Base-by-base conservation (phyloP, 106 monocot species). In the Iris macrosiphon region DNA sequence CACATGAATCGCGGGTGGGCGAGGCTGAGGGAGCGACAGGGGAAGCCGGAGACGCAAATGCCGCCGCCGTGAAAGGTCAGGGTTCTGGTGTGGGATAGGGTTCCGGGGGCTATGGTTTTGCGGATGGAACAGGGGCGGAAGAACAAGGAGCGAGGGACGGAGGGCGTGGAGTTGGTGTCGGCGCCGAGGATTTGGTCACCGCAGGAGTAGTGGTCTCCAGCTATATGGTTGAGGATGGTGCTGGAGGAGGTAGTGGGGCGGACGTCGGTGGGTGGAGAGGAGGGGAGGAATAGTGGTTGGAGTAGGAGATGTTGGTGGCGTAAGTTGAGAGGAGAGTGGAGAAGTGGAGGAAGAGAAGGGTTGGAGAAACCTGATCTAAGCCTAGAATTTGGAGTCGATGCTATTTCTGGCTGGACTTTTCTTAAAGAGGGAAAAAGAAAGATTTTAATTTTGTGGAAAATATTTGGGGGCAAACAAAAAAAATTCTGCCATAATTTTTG, bases 211-310 rank as follows among this genome's bases (percentile, higher is more conserved):
- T 66, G 57, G n/a, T 44, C 54, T 39, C 31, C 37, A 20, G 59
- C 19, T 37, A 78, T 9, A 1, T 18, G 28, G 58, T 77, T 56
- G 61, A 16, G 47, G 27, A 28, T 1, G 22, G 47, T 8, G 17
- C 29, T 31, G 33, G 55, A n/a, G 24, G 57, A 15, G 37, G 11
- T 35, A 8, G 52, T 3, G 53, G 53, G 6, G 2, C 15, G 51
- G 48, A 29, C n/a, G n/a, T n/a, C n/a, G 2, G 49, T 16, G 44
- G 40, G 13, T 15, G 47, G 7, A 24, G 72, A 69, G 24, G 40
- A 45, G 0, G 69, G 70, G 13, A 79, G 72, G 64, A 63, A 23
- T 76, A 89, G 61, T 65, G 70, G 43, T 8, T 34, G 50, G 84
- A 38, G 60, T 77, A 84, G 56, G 71, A 34, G 57, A 62, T 29